Percentiles rank a stretch among this genome's conserved stretches.
Conservation (phyloP, 2,329 filamentous ascomycete genomes). For the Stagonosporopsis rhizophila region DNA sequence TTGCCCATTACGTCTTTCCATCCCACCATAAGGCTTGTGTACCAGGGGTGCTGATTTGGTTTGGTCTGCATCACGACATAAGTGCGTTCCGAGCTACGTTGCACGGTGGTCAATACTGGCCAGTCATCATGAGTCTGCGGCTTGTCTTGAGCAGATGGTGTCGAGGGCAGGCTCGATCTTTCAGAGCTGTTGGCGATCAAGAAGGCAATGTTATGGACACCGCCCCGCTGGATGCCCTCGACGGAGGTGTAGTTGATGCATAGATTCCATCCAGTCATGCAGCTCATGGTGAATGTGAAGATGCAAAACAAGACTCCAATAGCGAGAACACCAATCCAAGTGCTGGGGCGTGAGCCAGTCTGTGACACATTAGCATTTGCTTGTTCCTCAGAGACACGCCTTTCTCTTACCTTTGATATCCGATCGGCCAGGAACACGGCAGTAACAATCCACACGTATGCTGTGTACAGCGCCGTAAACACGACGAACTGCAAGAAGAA, state of each 20-base stretch:
- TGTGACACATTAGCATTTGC: slow-evolving; percentile 10
- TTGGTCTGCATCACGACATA: slow-evolving; percentile 82
- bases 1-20: slow-evolving; percentile 82
- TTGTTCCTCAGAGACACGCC: background rate
- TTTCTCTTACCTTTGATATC: slow-evolving; percentile 51
- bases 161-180: slow-evolving; percentile 19
- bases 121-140: slow-evolving; percentile 27
- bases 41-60: slow-evolving; percentile 83
- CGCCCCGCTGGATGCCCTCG: slow-evolving; percentile 70
- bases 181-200: slow-evolving; percentile 47
- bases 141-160: slow-evolving; percentile 19
- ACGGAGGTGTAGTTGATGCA: slow-evolving; percentile 82
- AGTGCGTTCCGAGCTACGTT: slow-evolving; percentile 56
- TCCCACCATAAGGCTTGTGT: slow-evolving; percentile 74
- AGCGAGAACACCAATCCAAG: slow-evolving; percentile 70
- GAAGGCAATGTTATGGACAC: slow-evolving; percentile 77
- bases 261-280: slow-evolving; percentile 73
- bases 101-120: slow-evolving; percentile 31
- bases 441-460: slow-evolving; percentile 67
- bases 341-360: slow-evolving; percentile 35
- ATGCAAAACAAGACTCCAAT: slow-evolving; percentile 76
- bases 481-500: slow-evolving; percentile 89
- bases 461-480: slow-evolving; percentile 74
- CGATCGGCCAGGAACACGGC: slow-evolving; percentile 69
- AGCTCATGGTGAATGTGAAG: slow-evolving; percentile 80